phyloP scores from a whole-genome alignment of 371 early-diverging fungal species.

The Cladochytrium tenue region DNA sequence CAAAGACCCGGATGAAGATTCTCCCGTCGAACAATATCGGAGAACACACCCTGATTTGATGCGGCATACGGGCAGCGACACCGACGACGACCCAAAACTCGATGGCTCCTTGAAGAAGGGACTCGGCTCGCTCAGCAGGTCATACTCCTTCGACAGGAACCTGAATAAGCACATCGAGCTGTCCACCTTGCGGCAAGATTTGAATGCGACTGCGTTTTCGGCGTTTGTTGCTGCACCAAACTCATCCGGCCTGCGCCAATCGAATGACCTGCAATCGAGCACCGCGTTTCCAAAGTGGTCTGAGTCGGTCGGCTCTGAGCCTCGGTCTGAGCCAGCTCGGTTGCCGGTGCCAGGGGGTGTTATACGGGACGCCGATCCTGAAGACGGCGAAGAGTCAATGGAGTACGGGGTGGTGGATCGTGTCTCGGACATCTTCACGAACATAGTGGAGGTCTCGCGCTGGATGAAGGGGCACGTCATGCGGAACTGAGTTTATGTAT shows the following conservation, averaged over 20 bases:
- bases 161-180: neutral
- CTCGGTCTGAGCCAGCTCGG: neutral
- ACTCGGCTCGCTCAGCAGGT: neutral
- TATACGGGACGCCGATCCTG: neutral
- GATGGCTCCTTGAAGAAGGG: neutral
- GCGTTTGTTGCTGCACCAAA: neutral
- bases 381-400: neutral
- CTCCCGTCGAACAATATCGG: neutral
- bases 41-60: no score
- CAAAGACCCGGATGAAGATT: slow-evolving; percentile 7
- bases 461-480: neutral
- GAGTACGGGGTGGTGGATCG: neutral
- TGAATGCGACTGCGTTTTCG: neutral
- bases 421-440: neutral
- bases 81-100: neutral
- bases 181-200: neutral
- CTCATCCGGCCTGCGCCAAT: neutral
- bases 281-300: neutral
- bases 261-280: neutral
- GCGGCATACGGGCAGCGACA: neutral
- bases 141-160: neutral
- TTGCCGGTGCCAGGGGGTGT: neutral
- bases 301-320: neutral
- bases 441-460: neutral
- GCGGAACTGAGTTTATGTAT: neutral